These are phyloP conservation scores for Xylaria palmicola DNA, from an alignment of 495 filamentous ascomycete species.

Conservation along the genomic window DNA sequence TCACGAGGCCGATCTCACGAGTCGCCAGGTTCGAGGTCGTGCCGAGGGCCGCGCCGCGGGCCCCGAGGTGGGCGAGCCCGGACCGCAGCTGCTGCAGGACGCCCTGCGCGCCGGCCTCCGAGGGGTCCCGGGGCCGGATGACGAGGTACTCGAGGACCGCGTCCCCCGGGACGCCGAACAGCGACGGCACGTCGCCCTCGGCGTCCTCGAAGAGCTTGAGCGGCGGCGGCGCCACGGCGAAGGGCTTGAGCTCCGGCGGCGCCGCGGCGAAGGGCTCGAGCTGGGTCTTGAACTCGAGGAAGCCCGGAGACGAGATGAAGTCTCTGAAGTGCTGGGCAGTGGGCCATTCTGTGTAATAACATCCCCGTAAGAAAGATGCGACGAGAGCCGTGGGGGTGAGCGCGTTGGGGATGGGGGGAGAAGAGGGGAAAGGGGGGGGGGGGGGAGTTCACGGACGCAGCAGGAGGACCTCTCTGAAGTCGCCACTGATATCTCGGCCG, in stretches of 20 bases:
- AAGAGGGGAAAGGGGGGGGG: neutral
- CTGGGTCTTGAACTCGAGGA: neutral
- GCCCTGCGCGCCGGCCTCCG: neutral
- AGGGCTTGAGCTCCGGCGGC: neutral
- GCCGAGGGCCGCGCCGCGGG: neutral
- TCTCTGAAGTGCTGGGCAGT: neutral
- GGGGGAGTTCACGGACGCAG: neutral
- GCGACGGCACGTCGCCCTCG: neutral
- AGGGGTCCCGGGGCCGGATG: neutral
- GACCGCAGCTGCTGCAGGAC: neutral
- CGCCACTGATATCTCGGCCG: neutral
- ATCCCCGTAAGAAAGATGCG: too few relatives aligned
- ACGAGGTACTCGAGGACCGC: constrained; percentile 4
- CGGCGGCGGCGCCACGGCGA: too few relatives aligned
- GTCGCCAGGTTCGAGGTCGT: neutral
- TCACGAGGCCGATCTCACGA: neutral
- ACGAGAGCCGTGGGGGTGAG: too few relatives aligned
- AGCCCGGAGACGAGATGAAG: neutral
- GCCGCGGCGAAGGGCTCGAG: neutral
- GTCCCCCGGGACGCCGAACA: neutral
- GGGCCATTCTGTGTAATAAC: constrained; percentile 13
- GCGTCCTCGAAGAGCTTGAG: neutral
- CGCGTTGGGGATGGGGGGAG: neutral
- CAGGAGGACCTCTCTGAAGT: neutral
- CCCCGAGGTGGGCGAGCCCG: neutral